A percentile compares a stretch with the other conserved stretches of the same genome.
Conservation (phyloP, 352 stramenopile species). For the Globisporangium camurandrum region DNA sequence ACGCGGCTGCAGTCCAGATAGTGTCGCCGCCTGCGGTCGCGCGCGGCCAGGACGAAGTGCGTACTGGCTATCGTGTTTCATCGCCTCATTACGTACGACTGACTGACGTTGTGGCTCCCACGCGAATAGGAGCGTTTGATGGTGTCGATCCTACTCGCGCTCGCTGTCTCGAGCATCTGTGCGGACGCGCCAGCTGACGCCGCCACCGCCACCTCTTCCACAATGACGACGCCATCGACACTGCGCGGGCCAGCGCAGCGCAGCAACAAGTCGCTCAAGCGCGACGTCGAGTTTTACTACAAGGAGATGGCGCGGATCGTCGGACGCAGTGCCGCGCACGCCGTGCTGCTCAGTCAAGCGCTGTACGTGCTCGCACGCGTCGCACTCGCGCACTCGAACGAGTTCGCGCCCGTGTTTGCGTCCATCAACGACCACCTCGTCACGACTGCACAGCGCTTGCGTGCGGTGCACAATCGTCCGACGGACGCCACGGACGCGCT, state of each 20-base stretch:
- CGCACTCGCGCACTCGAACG: constrained; percentile 35
- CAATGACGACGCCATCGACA: not conserved
- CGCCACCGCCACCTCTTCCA: too few species aligned
- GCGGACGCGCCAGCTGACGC: too few species aligned
- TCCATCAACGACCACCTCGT: constrained; percentile 34
- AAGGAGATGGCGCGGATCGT: constrained; percentile 52
- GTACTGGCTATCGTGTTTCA: too few species aligned
- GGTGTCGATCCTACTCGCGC: constrained; percentile 23
- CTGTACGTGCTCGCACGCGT: constrained; percentile 37
- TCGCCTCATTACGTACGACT: not conserved
- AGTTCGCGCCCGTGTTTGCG: constrained; percentile 44
- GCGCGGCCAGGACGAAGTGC: constrained; percentile 11
- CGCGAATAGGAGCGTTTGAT: constrained; percentile 15
- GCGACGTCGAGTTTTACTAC: constrained; percentile 69
- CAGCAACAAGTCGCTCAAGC: constrained; percentile 38
- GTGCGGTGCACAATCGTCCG: constrained; percentile 3
- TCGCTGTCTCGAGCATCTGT: constrained; percentile 21
- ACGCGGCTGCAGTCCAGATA: not conserved
- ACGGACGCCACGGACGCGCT: not conserved
- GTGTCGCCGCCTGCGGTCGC: not conserved
- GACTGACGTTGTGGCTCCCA: not conserved
- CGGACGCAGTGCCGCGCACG: constrained; percentile 14
- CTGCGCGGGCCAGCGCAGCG: constrained; percentile 2
- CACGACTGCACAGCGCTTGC: constrained; percentile 15
- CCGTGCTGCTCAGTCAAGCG: constrained; percentile 30